A percentile compares a stretch with the other conserved stretches of the same genome.
Evolutionary conservation across 768 basidiomycete genomes (phyloP).

Genomic region (Pisolithus sp.): DNA sequence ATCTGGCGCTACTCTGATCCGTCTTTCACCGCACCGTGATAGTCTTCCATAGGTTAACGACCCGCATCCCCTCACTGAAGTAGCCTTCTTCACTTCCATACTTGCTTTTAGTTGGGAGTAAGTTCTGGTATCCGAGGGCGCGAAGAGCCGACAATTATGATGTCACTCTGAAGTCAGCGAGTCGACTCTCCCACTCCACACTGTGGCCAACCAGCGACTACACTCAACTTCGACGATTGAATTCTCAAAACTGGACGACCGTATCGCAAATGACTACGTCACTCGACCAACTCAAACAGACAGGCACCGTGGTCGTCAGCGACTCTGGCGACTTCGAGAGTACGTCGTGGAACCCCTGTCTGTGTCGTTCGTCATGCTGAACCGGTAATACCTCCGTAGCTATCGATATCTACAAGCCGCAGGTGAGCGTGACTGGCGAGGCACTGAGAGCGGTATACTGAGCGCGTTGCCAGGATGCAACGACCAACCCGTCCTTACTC

Average conservation of each 20-base stretch:
- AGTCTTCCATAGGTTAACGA: no score
- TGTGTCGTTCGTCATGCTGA: constrained; percentile 9
- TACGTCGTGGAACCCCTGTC: constrained; percentile 20
- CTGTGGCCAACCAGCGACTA: no score
- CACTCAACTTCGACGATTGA: no score
- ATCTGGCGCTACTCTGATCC: no score
- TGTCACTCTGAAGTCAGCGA: neutral
- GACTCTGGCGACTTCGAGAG: constrained; percentile 95
- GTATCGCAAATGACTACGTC: constrained; percentile 62
- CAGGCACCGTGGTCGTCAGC: constrained; percentile 89
- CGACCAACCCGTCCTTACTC: constrained; percentile 92
- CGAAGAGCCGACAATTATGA: neutral
- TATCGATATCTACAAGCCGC: constrained; percentile 92
- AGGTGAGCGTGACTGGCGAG: constrained; percentile 34
- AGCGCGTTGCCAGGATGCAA: constrained; percentile 63
- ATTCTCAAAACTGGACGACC: neutral
- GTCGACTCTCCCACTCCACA: no score
- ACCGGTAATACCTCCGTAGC: constrained; percentile 37
- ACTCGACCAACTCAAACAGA: constrained; percentile 75
- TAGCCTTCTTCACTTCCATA: no score
- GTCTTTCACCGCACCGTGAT: no score
- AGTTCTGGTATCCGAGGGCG: no score
- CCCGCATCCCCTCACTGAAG: no score
- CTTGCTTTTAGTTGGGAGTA: no score
- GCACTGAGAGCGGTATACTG: neutral